A percentile compares a stretch with the other conserved stretches of the same genome.
These are phyloP conservation scores for Termitomyces heimii DNA, from an alignment of 768 basidiomycete genomes.

Conservation along the genomic window DNA sequence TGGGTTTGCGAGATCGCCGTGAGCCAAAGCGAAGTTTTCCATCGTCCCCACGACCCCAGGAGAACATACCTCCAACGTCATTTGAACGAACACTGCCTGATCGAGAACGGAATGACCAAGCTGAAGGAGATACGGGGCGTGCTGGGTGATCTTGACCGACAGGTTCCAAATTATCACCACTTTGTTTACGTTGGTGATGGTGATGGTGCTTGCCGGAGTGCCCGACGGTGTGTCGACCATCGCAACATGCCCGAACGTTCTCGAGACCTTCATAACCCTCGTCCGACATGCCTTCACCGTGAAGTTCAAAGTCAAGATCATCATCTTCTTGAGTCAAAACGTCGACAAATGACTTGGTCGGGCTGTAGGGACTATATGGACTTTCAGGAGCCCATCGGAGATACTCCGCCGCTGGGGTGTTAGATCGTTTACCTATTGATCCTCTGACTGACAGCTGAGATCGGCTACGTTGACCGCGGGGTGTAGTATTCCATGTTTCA, in stretches of 20 bases:
- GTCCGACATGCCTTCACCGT: constrained; percentile 67
- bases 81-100: constrained; percentile 70
- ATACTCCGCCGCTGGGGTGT: constrained; percentile 91
- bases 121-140: constrained; percentile 67
- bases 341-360: constrained; percentile 62
- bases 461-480: constrained; percentile 70
- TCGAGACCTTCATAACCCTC: constrained; percentile 89
- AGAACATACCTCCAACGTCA: constrained; percentile 63
- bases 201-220: constrained; percentile 48
- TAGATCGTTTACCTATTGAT: constrained; percentile 78
- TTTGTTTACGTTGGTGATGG: constrained; percentile 47
- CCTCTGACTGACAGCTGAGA: constrained; percentile 73
- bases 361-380: constrained; percentile 77
- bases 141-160: constrained; percentile 37
- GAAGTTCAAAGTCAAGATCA: constrained; percentile 79
- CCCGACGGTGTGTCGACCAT: constrained; percentile 83
- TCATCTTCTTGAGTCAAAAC: constrained; percentile 43
- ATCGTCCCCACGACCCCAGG: constrained; percentile 57
- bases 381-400: constrained; percentile 75
- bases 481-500: constrained; percentile 70
- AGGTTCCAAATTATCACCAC: constrained; percentile 43
- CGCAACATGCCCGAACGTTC: constrained; percentile 91
- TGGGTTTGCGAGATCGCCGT: constrained; percentile 45
- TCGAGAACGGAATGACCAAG: constrained; percentile 82
- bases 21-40: constrained; percentile 75